Percentiles rank a stretch among this genome's conserved stretches.
These are phyloP conservation scores for Hansenula sp. DNA, from an alignment of 1,139 yeast species.

Conservation along the genomic window DNA sequence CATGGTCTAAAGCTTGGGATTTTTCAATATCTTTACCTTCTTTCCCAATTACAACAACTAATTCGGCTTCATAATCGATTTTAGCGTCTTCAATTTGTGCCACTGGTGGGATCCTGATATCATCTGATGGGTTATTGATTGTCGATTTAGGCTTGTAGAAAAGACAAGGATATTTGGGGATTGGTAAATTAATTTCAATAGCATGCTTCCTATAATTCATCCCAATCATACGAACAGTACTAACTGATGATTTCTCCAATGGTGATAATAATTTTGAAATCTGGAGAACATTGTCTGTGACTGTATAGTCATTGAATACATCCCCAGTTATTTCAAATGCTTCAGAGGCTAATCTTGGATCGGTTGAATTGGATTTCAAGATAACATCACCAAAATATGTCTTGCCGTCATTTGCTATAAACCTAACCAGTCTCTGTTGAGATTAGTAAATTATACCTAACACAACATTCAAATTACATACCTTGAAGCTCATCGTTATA, in stretches of 20 bases:
- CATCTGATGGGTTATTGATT: constrained; percentile 34
- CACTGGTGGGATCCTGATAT: constrained; percentile 37
- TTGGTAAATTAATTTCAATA: constrained; percentile 27
- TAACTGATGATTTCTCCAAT: constrained; percentile 30
- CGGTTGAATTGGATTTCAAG: constrained; percentile 13
- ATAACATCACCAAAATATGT: constrained; percentile 43
- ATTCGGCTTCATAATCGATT: constrained; percentile 50
- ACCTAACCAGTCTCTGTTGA: constrained; percentile 30
- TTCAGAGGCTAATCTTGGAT: constrained; percentile 23
- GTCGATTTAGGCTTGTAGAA: constrained; percentile 44
- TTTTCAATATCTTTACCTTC: constrained; percentile 38
- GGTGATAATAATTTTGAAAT: constrained; percentile 37
- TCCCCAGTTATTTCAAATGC: constrained; percentile 41
- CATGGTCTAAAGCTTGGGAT: constrained; percentile 41
- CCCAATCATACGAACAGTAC: constrained; percentile 37
- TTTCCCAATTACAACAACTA: constrained; percentile 51
- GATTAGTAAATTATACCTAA: neutral
- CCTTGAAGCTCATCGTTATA: neutral
- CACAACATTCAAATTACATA: neutral
- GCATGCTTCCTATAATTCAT: constrained; percentile 34
- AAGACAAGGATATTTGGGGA: constrained; percentile 45
- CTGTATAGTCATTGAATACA: constrained; percentile 31
- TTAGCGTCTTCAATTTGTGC: constrained; percentile 24
- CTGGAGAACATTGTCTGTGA: constrained; percentile 32
- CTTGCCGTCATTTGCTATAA: constrained; percentile 35